Base-by-base conservation (phyloP, 2,329 filamentous ascomycete species). In the Chrysoporthe austroafricana region DNA sequence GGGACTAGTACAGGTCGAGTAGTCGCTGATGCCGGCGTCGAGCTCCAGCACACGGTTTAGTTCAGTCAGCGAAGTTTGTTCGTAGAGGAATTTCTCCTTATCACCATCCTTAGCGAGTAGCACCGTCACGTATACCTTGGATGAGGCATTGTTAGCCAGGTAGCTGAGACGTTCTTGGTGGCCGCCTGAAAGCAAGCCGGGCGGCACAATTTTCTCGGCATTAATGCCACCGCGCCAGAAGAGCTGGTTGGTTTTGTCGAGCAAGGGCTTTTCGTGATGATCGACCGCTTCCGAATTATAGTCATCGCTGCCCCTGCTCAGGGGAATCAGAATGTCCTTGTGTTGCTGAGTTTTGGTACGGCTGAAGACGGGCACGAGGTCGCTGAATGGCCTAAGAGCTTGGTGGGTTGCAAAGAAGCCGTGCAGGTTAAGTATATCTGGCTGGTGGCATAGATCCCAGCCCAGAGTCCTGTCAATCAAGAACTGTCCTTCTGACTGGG, bases 141-240 rank as follows among this genome's bases (percentile, higher is more conserved):
- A 74, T 9, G 85, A 86, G 48, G 88, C 85, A 66, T 87, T 87
- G 74, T 88, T 89, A 67, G 87, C 77, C 32, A 92, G 81, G 74
- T 94, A 90, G n/a, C 92, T 82, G 26, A 95, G 83, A 11, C 93
- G 89, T 73, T 93, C 74, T 82, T 88, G 76, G 81, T 88, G 90
- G 84, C 92, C 79, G 79, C 91, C 81, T 79, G 87, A 90, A 79
- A 94, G 72, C 76, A 85, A 71, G 18, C 79, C 88, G 74, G 73
- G 83, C 70, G 75, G 80, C 80, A 32, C 75, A 82, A 79, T 70
- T 85, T 80, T 89, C 86, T 56, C 48, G 11, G 70, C 56, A 3
- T 85, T 86, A 2, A 90, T 88, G 13, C 84, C 83, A n/a, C 90
- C 91, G 62, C 91, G 88, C 92, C 92, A 96, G 77, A 91, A 91